Base-by-base conservation (phyloP, 108 stramenopile species). In the Mayamaea pseudoterrestris region DNA sequence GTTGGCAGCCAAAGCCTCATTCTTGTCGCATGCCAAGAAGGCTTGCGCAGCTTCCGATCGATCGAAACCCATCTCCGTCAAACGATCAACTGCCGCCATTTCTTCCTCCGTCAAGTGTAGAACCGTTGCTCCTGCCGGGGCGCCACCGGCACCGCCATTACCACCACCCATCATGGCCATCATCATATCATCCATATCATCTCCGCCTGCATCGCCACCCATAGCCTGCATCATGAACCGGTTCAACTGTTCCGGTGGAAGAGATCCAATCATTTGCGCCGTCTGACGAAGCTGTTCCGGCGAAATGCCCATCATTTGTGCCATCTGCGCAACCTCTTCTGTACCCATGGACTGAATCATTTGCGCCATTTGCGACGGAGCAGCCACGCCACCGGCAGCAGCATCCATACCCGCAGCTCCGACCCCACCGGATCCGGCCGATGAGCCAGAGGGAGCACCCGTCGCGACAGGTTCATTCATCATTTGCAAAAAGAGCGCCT, bases 11-110 rank as follows among this genome's bases (percentile, higher is more conserved):
- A 96, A 67, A 11, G 82, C 93, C 59, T 97, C 93, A 66, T 99
- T 95, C 82, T 97, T 99, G 68, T 99, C 98, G 55, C 98, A 99
- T 5, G 95, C 95, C 54, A 99, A 65, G 70, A 93, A 99, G 6
- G 98, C 98, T 74, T 97, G 93, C 5, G 86, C 88, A 0, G 88
- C 95, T 48, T 93, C 88, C 16, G 83, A 45, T 50, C 83, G 62
- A 53, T 95, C 84, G 61, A 99, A 99, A 26, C 98, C 98, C 76
- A 99, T 87, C 61, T 90, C 94, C 5, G 76, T 59, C 35, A 99
- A 78, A 23, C 94, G 81, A 56, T 90, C 68, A 2, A 99, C 96
- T 17, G 93, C 94, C 12, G 86, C 96, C 79, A 82, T 82, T 61
- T 97, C 95, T 65, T 96, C 95, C 50, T 87, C 82, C 0, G 78